Evolutionary conservation across 2,329 filamentous ascomycete genomes (phyloP).

Genomic region (Cytospora mali): DNA sequence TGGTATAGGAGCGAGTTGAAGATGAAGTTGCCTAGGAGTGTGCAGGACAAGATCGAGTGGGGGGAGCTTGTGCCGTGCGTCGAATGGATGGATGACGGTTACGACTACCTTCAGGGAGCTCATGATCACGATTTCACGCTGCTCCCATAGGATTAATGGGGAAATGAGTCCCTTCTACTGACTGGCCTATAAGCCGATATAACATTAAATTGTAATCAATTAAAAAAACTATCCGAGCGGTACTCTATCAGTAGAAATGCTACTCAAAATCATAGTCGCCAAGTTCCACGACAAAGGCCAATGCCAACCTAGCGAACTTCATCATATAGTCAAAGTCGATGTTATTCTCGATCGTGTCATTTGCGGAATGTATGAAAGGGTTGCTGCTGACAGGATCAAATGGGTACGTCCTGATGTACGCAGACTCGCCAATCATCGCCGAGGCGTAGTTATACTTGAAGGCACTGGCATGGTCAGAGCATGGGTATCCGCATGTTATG

Average conservation of each 20-base stretch:
- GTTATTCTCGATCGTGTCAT: conserved; percentile 15
- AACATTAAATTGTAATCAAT: too few relatives aligned
- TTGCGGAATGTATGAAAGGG: conserved; percentile 11
- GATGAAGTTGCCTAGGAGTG: conserved; percentile 37
- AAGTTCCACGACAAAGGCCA: conserved; percentile 14
- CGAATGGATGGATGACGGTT: conserved; percentile 41
- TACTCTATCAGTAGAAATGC: neutral
- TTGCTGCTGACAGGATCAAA: neutral
- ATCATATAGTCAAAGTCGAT: conserved; percentile 21
- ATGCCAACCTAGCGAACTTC: conserved; percentile 17
- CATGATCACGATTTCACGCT: conserved; percentile 41
- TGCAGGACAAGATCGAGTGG: conserved; percentile 39
- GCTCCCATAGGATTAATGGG: conserved; percentile 22
- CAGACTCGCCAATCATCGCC: conserved; percentile 16
- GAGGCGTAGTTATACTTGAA: conserved; percentile 9
- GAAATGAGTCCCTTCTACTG: too few relatives aligned
- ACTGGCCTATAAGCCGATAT: too few relatives aligned
- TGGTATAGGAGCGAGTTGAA: conserved; percentile 42
- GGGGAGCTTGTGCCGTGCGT: conserved; percentile 39
- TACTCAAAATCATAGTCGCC: neutral
- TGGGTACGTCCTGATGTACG: neutral
- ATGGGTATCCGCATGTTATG: conserved; percentile 9
- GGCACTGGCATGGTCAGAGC: conserved; percentile 21
- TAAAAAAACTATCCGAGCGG: neutral
- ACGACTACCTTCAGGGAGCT: conserved; percentile 41